Evolutionary conservation across 2,329 filamentous ascomycete genomes (phyloP), one percentile per base, ranked within the genome.

Genomic region (Lecanoromycetidae sp.): DNA sequence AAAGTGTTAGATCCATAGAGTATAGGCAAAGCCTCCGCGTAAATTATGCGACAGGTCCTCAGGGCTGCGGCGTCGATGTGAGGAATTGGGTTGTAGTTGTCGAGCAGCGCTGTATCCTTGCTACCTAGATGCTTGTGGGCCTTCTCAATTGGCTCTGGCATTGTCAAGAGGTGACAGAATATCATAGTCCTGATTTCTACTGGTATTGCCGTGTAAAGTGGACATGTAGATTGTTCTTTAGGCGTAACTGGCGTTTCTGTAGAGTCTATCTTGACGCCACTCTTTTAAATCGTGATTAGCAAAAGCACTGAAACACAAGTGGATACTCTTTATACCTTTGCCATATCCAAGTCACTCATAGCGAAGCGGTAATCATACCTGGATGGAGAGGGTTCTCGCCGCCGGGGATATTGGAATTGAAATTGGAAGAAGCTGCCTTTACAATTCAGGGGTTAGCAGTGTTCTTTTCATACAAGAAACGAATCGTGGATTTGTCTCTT

Each of bases 151-250:
- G 35, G 33, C 23, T 46, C 49, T 12, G 45, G 26, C 5, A 45
- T 48, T 22, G 49, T 48, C 35, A 51, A 27, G 19, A 51, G 34
- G 27, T 47, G 20, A 32, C 38, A 36, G 25, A 40, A 51, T 22
- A 51, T 48, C 45, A 51, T 48, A 12, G 48, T 39, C 29, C 49
- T 48, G 34, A 51, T 51, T 39, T 51, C 49, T 10, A 45, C 19
- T 7, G 49, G 49, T 25, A 51, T 33, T 22, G 40, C 39, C 20
- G 35, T 32, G 25, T 44, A 48, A 19, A 51, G 40, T 26, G 45
- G 49, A 32, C 44, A 51, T 29, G 30, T 35, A 29, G 15, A 17
- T 35, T 51, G 49, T 35, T 30, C 7, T 29, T 38, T 37, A 8
- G 44, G 45, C 5, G 30, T 41, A 2, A 27, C 17, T 19, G 44